Evolutionary conservation across 163 green algal species (phyloP), one percentile per base, ranked within the genome.

Genomic region (Prototheca stagnorum): DNA sequence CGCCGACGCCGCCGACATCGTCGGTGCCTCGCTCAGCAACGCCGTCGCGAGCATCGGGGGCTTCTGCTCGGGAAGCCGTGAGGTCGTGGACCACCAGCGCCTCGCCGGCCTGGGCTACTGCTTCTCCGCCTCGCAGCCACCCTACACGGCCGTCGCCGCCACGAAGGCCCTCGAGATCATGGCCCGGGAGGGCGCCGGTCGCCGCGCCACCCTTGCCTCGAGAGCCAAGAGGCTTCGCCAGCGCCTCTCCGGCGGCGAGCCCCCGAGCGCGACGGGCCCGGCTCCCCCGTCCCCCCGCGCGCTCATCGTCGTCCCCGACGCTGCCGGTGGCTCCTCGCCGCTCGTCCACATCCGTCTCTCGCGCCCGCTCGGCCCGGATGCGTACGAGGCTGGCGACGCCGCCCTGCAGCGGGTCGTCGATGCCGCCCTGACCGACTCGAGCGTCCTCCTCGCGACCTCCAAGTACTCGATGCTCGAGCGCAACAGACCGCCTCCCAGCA

Each of bases 61-160:
- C 41, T 96, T 96, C 64, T 95, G 85, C 55, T 74, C 77, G 15
- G 86, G 86, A 17, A 68, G 70, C 33, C 64, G 68, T 19, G 71
- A 89, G 54, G 74, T 90, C 26, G 78, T 91, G 29, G 88, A 95
- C 58, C 88, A 95, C 61, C 88, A 97, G 67, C 74, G 83, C 22
- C 75, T 93, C 12, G 72, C 56, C 8, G 80, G 83, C 23, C 61
- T 69, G 33, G 90, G 90, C 41, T 99, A 99, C 75, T 88, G 79
- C 65, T 99, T 96, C 74, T 88, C 69, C 2, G 90, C 90, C 7
- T 86, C 79, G 3, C 74, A 95, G 59, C 90, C 90, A 19, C 90
- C 90, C 37, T 96, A 88, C 64, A 51, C 47, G 5, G 67, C 61
- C 39, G 49, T 64, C 3, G 48, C 34, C 17, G 58, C 67, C 2